Evolutionary conservation across 1,284 basidiomycete genomes (phyloP).

Genomic region (Irpex sp.): DNA sequence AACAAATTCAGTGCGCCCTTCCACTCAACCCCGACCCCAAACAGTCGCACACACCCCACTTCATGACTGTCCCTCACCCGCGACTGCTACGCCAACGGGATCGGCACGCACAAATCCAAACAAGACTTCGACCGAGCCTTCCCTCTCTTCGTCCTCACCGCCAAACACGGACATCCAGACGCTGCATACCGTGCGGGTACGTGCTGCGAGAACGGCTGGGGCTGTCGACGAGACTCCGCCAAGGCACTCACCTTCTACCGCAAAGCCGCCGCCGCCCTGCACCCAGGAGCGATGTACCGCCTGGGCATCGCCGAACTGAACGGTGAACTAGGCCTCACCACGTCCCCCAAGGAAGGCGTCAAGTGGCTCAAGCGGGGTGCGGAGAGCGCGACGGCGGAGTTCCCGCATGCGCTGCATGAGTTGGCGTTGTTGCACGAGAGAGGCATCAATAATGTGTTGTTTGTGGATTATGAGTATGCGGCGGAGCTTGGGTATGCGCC

Average conservation of each 20-base stretch:
- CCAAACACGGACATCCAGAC: slow-evolving; percentile 98
- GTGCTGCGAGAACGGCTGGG: slow-evolving; percentile 99
- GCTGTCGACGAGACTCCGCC: slow-evolving; percentile 85
- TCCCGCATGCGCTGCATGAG: slow-evolving; percentile 95
- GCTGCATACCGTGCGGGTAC: slow-evolving; percentile 95
- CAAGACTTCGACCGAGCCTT: slow-evolving; percentile 98
- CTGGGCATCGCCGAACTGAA: slow-evolving; percentile 96
- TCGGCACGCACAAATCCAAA: slow-evolving; percentile 81
- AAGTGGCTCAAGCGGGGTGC: slow-evolving; percentile 98
- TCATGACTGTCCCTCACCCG: slow-evolving; percentile 85
- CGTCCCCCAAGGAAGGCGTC: slow-evolving; percentile 91
- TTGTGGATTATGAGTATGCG: slow-evolving; percentile 94
- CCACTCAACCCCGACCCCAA: no score
- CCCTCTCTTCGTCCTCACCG: slow-evolving; percentile 94
- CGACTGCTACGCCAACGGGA: slow-evolving; percentile 96
- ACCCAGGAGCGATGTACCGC: slow-evolving; percentile 95
- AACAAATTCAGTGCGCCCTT: no score
- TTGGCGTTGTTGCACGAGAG: slow-evolving; percentile 91
- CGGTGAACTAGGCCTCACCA: slow-evolving; percentile 85
- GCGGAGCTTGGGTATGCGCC: slow-evolving; percentile 96
- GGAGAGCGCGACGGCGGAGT: slow-evolving; percentile 91
- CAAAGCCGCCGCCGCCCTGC: slow-evolving; percentile 87
- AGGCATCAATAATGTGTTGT: slow-evolving; percentile 94
- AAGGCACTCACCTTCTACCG: slow-evolving; percentile 94
- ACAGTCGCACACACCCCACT: slow-evolving; percentile 66